Base-by-base conservation (phyloP, 805 yeast genomes). In the Wickerhamomyces kurtzmanii region DNA sequence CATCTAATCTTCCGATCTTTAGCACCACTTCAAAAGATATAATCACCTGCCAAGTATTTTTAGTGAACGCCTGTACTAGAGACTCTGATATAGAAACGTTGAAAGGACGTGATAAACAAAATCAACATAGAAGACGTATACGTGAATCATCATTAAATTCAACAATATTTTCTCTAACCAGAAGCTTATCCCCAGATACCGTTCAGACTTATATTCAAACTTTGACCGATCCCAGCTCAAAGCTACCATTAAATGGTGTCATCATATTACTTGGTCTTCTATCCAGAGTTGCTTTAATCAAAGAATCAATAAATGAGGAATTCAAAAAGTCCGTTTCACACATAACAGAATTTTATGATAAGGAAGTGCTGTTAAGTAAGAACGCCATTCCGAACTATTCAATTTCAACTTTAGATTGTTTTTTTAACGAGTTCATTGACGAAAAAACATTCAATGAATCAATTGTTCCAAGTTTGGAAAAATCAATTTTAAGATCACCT, bases 401-500 rank as follows among this genome's bases (percentile, higher is more conserved):
- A n/a, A 47, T 44, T 32, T 58, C 33, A 33, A 64, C 45, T 13
- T 57, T 75, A 27, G 61, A 59, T n/a, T 49, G 54, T 6, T 69
- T 71, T 37, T 48, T 74, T 15, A 42, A 47, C 12, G 63, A 64
- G 20, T 65, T 58, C 36, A 43, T 75, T 11, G 40, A 51, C 7
- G 51, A 55, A 12, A 59, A 51, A 1, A 46, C 52, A 4, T 59
- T 75, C 28, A 49, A 45, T 13, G 36, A 51, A 2, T 29, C 37
- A 6, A 42, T 80, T 12, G 51, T 73, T 6, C 84, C 93, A 2
- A 63, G 68, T 12, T 42, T 87, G 27, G 87, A 82, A 42, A 84
- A 80, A 46, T 69, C 87, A 1, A 61, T 79, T 27, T 59, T 87
- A 37, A 69, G 95, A 49, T 72, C 93, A 3, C 78, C 95, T 0